Evolutionary conservation across 2,329 filamentous ascomycete genomes (phyloP).

Genomic region (Aspergillus fumigatiaffinis): DNA sequence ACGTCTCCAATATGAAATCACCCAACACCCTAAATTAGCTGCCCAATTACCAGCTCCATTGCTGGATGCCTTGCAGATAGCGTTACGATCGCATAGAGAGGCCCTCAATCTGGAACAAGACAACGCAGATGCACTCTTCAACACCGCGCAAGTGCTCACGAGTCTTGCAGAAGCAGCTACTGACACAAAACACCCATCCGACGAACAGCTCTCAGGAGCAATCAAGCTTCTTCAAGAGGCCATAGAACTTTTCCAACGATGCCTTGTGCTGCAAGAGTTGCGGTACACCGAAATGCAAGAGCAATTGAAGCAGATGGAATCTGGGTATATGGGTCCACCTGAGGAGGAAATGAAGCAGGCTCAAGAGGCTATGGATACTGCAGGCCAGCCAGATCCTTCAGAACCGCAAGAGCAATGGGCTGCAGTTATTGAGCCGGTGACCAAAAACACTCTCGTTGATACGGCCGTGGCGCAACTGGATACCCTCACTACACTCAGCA

Average conservation of each 20-base stretch:
- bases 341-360: constrained; percentile 12
- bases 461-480: constrained; percentile 63
- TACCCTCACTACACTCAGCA: constrained; percentile 50
- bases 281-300: constrained; percentile 46
- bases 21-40: constrained; percentile 62
- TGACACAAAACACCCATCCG: constrained; percentile 47
- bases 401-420: constrained; percentile 58
- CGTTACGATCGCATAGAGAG: constrained; percentile 61
- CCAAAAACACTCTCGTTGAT: constrained; percentile 62
- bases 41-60: constrained; percentile 53
- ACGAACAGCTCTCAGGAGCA: constrained; percentile 44
- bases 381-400: constrained; percentile 16
- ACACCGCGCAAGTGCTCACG: constrained; percentile 66
- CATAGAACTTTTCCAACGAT: constrained; percentile 56
- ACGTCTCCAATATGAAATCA: constrained; percentile 65
- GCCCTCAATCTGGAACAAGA: constrained; percentile 57
- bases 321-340: constrained; percentile 13
- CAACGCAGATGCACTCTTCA: constrained; percentile 67
- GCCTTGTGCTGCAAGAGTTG: constrained; percentile 51
- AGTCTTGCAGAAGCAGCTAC: constrained; percentile 60
- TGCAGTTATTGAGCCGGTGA: constrained; percentile 63
- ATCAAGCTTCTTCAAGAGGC: constrained; percentile 57
- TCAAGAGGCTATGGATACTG: constrained; percentile 7
- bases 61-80: constrained; percentile 54
- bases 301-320: constrained; percentile 37